phyloP scores from a whole-genome alignment of 306 rosid genomes.

The Dryas drummondii region DNA sequence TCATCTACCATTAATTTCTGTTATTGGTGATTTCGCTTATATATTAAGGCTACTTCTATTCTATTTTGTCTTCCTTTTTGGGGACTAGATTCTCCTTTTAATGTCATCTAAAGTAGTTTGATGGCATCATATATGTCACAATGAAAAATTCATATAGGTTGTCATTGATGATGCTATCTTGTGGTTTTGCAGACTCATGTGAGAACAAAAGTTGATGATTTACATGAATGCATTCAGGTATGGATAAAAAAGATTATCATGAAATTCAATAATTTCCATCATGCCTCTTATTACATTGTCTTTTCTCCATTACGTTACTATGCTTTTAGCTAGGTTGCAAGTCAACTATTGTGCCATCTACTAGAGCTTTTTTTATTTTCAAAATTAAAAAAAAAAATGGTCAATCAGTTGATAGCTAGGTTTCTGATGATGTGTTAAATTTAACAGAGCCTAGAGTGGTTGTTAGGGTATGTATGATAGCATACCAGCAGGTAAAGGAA shows the following conservation, averaged over 20 bases:
- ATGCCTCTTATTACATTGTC: background rate
- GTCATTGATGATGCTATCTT: conserved; percentile 17
- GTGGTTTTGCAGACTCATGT: conserved; percentile 79
- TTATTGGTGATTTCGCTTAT: too few species aligned
- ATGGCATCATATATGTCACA: background rate
- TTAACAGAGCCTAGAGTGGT: conserved; percentile 81
- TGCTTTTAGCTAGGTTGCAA: background rate
- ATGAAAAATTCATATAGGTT: background rate
- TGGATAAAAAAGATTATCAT: background rate
- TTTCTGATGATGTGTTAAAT: conserved; percentile 24
- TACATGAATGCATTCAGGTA: conserved; percentile 85
- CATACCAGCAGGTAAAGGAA: conserved; percentile 26
- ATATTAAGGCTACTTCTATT: background rate
- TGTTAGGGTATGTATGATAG: conserved; percentile 59
- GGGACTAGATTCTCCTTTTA: conserved; percentile 8
- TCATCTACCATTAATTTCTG: too few species aligned
- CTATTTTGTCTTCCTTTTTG: background rate
- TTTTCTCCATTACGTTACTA: background rate
- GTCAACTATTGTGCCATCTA: background rate
- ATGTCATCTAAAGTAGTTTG: background rate
- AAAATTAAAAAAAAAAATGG: background rate
- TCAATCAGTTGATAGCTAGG: conserved; percentile 16
- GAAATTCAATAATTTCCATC: background rate
- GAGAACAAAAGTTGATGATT: conserved; percentile 67
- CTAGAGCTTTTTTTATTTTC: background rate